Evolutionary conservation across 495 filamentous ascomycete species (phyloP), one percentile per base, ranked within the genome.

Genomic region (Daldinia grandis): DNA sequence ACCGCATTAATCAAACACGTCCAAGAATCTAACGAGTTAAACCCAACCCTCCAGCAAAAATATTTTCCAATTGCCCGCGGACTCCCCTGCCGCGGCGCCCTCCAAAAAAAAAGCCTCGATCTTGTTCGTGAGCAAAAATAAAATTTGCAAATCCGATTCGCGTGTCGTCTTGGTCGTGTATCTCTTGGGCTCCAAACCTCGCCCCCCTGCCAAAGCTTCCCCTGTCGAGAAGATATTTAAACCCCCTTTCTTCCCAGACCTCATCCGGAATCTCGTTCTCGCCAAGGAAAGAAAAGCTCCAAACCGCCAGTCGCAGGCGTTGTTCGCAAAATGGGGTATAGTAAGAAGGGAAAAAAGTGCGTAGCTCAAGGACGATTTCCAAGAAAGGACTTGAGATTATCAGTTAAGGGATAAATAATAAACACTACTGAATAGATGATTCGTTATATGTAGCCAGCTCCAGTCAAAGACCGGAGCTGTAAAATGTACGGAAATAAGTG

Each of bases 391-490:
- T 58, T 55, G 57, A 62, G 62, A 53, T 62, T 44, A 58, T 66
- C 50, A 54, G 21, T 37, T 14, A 44, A 30, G 30, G 8, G 58
- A 68, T 68, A 68, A 44, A 73, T 56, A 68, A 73, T 73, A 73
- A 49, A 68, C 65, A 73, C 70, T 73, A 73, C 17, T 53, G 31
- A 62, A 62, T 68, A 67, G 19, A 68, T 68, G 28, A 15, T 73
- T 73, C 70, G 70, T 73, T 68, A 68, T 65, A 72, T 72, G 61
- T 19, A 37, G 62, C 56, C 31, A 62, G 65, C 65, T 68, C 69
- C 27, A 28, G 19, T 28, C 6, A 50, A 47, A 61, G 47, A 53
- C 38, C 40, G 19, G 14, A 47, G 59, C 38, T 58, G 47, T 64
- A 51, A 62, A 56, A 64, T 63, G 21, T 64, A 64, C 40, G 38